Evolutionary conservation across 2,329 filamentous ascomycete species (phyloP).

Genomic region (Beauveria pseudobassiana): DNA sequence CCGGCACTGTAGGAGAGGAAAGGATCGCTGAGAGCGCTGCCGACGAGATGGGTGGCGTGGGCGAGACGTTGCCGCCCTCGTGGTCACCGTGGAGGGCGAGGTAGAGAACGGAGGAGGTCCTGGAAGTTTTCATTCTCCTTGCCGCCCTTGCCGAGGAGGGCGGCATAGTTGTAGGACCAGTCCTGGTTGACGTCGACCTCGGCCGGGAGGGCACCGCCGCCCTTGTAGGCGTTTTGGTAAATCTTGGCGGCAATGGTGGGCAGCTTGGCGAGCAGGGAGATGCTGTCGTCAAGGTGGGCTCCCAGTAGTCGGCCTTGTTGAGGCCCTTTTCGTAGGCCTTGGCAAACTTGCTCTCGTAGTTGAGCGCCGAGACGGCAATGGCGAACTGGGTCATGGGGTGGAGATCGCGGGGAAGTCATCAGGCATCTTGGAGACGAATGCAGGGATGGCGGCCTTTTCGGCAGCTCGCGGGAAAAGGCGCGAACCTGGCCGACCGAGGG

Average conservation of each 20-base stretch:
- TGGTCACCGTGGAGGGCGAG: slow-evolving; percentile 96
- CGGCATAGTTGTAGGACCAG: slow-evolving; percentile 98
- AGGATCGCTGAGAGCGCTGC: slow-evolving; percentile 86
- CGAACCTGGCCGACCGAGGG: slow-evolving; percentile 78
- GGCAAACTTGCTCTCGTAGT: slow-evolving; percentile 89
- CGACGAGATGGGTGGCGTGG: slow-evolving; percentile 89
- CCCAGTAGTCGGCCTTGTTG: slow-evolving; percentile 97
- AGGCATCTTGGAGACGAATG: slow-evolving; percentile 79
- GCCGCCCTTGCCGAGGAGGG: slow-evolving; percentile 86
- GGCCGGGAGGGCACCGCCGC: slow-evolving; percentile 65
- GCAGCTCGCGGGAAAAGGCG: slow-evolving; percentile 73
- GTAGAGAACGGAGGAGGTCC: slow-evolving; percentile 83
- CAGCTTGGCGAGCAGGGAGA: slow-evolving; percentile 89
- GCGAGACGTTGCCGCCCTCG: slow-evolving; percentile 98
- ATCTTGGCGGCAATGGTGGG: slow-evolving; percentile 96
- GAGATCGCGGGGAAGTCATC: slow-evolving; percentile 78
- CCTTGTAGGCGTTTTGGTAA: slow-evolving; percentile 83
- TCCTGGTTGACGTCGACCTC: slow-evolving; percentile 78
- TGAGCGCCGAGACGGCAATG: slow-evolving; percentile 90
- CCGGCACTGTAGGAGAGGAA: slow-evolving; percentile 96
- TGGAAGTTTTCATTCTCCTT: slow-evolving; percentile 90
- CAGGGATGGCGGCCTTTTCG: slow-evolving; percentile 73
- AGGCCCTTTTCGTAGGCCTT: slow-evolving; percentile 86
- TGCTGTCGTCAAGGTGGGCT: slow-evolving; percentile 91
- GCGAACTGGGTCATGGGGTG: slow-evolving; percentile 99